Conservation (phyloP, 2,329 filamentous ascomycete species). For the Diplodia intermedia region DNA sequence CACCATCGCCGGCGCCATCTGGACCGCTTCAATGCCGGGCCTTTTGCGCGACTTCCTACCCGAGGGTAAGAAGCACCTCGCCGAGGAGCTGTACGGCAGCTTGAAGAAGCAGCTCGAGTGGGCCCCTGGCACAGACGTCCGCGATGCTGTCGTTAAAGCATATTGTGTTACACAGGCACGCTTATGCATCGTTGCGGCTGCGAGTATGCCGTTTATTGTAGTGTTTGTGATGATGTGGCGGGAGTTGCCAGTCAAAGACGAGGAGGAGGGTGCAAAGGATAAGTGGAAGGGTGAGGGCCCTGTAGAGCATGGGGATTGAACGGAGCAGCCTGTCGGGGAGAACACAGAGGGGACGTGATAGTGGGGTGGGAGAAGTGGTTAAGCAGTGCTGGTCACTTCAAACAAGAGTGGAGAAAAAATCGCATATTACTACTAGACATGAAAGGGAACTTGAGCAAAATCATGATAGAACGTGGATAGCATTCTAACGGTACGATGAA, state of each 20-base stretch:
- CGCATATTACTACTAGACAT: neutral
- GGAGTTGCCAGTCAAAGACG: constrained; percentile 19
- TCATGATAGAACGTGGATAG: neutral
- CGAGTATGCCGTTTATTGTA: neutral
- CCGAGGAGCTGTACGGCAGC: constrained; percentile 58
- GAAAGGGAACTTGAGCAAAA: neutral
- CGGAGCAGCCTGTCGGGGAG: neutral
- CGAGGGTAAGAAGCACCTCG: constrained; percentile 43
- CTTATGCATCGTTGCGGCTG: constrained; percentile 37
- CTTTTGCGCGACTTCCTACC: constrained; percentile 59
- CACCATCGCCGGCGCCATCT: constrained; percentile 67
- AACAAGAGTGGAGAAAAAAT: neutral
- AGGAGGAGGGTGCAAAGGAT: constrained; percentile 17
- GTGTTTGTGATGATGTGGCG: constrained; percentile 17
- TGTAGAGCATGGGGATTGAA: constrained; percentile 1
- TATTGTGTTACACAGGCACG: constrained; percentile 44
- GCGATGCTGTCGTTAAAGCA: constrained; percentile 48
- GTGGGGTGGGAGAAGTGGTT: too few species aligned
- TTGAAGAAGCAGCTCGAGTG: constrained; percentile 63
- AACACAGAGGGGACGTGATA: neutral
- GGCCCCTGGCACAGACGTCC: constrained; percentile 54
- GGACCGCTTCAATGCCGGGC: constrained; percentile 63
- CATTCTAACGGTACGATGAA: neutral
- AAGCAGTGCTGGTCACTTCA: neutral
- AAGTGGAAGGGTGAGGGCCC: constrained; percentile 5